Evolutionary conservation across 495 filamentous ascomycete species (phyloP).

Genomic region (Letharia lupina): DNA sequence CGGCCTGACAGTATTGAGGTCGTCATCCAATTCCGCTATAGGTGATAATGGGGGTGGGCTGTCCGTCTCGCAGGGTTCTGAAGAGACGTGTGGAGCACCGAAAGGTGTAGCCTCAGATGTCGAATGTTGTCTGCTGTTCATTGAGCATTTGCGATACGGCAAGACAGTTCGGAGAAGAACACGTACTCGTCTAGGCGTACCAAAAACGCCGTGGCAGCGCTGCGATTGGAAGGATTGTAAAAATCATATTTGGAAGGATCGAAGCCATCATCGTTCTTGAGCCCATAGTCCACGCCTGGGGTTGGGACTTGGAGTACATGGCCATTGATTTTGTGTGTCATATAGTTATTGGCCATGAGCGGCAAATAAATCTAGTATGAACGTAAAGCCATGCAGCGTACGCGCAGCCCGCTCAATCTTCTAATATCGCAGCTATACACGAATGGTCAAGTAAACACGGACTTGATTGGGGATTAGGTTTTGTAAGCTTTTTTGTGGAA

Average conservation of each 20-base stretch:
- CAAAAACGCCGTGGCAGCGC: slow-evolving; percentile 10
- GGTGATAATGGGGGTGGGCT: slow-evolving; percentile 19
- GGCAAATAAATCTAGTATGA: neutral
- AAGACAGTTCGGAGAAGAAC: neutral
- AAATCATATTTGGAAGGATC: slow-evolving; percentile 23
- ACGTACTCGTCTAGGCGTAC: slow-evolving; percentile 14
- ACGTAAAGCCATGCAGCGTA: neutral
- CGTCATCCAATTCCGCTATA: slow-evolving; percentile 22
- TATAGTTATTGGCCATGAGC: slow-evolving; percentile 4
- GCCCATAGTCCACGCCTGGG: slow-evolving; percentile 19
- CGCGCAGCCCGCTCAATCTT: neutral
- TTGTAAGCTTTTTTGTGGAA: neutral
- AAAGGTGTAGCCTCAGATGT: neutral
- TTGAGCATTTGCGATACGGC: neutral
- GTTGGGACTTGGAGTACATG: neutral
- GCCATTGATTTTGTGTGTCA: neutral
- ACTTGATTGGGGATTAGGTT: neutral
- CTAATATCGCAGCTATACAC: neutral
- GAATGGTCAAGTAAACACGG: neutral
- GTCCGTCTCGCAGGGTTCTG: slow-evolving; percentile 7
- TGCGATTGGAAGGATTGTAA: slow-evolving; percentile 15
- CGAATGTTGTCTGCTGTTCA: slow-evolving; percentile 5
- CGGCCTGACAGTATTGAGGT: neutral
- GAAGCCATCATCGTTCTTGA: slow-evolving; percentile 22
- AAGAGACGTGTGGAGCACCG: neutral